These are phyloP conservation scores for Citrullus amarus DNA, from an alignment of 306 rosid species.

Conservation along the genomic window DNA sequence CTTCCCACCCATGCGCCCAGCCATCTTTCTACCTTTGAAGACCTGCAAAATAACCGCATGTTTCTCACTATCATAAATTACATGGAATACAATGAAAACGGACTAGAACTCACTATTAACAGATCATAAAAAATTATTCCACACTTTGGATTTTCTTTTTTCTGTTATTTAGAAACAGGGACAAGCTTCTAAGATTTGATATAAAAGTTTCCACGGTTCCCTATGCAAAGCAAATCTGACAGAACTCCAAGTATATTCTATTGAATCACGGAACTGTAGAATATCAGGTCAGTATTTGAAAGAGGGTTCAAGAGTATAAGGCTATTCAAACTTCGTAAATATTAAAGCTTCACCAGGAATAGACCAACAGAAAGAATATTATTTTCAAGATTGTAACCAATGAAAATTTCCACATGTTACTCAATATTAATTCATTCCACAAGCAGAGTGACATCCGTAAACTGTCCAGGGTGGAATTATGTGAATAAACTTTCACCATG, in stretches of 20 bases:
- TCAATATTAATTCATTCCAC: not conserved
- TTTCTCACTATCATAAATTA: not conserved
- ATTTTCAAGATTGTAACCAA: not conserved
- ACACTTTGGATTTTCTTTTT: not conserved
- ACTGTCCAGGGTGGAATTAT: not conserved
- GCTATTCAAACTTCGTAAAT: not conserved
- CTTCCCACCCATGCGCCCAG: constrained; percentile 93
- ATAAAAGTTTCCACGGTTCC: not conserved
- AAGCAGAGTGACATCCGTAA: not conserved
- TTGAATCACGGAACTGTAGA: not conserved
- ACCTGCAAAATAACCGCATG: constrained; percentile 38
- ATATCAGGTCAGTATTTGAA: not conserved
- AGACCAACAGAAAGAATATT: not conserved
- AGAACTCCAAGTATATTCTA: not conserved
- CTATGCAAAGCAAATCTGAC: not conserved
- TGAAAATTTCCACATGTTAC: not conserved
- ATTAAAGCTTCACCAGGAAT: not conserved
- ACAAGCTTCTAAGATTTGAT: not conserved
- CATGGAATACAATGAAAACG: not conserved
- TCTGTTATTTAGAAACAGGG: not conserved
- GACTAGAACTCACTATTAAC: not conserved
- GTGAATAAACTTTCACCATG: not conserved
- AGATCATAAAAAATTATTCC: not conserved
- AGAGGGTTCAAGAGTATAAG: not conserved
- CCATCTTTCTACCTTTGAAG: constrained; percentile 68